A percentile compares a stretch with the other conserved stretches of the same genome.
These are phyloP conservation scores for Aureobasidium uvarum DNA, from an alignment of 2,329 filamentous ascomycete genomes.

Conservation along the genomic window DNA sequence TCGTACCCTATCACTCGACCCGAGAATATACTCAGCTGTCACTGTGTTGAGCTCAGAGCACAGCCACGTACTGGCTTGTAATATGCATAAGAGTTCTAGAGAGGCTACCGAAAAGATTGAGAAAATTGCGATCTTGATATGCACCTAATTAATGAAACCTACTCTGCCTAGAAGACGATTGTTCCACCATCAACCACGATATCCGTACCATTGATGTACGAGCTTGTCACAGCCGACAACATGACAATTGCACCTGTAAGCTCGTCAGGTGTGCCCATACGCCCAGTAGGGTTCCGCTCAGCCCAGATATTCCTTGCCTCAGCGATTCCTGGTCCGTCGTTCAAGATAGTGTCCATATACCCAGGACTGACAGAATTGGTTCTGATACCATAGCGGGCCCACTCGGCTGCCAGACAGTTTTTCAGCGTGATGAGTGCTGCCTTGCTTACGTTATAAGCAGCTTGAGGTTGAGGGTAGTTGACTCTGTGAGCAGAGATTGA, in stretches of 20 bases:
- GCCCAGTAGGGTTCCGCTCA: slow-evolving; percentile 6
- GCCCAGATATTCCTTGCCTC: slow-evolving; percentile 8
- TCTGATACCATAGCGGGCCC: slow-evolving; percentile 66
- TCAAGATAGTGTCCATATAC: slow-evolving; percentile 75
- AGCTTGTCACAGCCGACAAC: slow-evolving; percentile 38
- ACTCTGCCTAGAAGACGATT: slow-evolving; percentile 17
- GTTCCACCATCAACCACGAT: slow-evolving; percentile 39
- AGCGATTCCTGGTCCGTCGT: slow-evolving; percentile 41
- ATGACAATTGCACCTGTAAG: slow-evolving; percentile 41
- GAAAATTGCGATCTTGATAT: too few species aligned
- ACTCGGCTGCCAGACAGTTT: slow-evolving; percentile 67
- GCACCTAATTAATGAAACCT: too few species aligned
- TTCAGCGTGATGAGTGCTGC: slow-evolving; percentile 63
- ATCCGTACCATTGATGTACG: slow-evolving; percentile 41
- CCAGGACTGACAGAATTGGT: slow-evolving; percentile 70
- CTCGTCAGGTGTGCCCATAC: slow-evolving; percentile 41
- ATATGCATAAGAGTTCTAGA: too few species aligned
- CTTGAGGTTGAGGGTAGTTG: slow-evolving; percentile 70
- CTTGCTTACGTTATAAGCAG: slow-evolving; percentile 61
- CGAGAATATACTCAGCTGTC: too few species aligned
- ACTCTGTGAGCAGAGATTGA: slow-evolving; percentile 67
- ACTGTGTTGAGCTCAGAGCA: too few species aligned
- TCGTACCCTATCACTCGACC: too few species aligned
- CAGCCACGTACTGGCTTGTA: too few species aligned
- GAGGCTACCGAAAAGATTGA: too few species aligned